Base-by-base conservation (phyloP, 192 early-diverging fungal species). In the Borealophlyctis nickersoniae region DNA sequence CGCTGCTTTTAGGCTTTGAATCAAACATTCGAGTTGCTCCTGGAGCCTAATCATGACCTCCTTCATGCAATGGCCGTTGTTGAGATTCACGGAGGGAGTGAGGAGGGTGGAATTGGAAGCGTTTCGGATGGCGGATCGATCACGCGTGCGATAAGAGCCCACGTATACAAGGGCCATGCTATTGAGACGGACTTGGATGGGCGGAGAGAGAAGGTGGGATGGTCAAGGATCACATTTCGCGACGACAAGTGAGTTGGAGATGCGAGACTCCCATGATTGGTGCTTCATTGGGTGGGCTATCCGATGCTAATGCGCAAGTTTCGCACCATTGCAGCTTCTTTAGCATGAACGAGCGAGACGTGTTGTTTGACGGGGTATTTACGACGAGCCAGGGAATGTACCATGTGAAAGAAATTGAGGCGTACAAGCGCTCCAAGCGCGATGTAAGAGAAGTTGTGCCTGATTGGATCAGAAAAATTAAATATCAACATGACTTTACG, bases 351-450 rank as follows among this genome's bases (percentile, higher is more conserved):
- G 35, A 32, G 4, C 31, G 11, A 2, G 27, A 61, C 19, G 35
- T 24, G 13, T 33, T 60, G 23, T 69, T 74, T 67, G 68, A 74
- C 19, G 73, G 73, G 0, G 32, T 35, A 2, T 72, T 74, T 50
- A 52, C 55, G 4, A 49, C 69, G 11, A 4, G n/a, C 19, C 62
- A 57, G 11, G 52, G 49, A 27, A 64, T 74, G 68, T 74, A 65
- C 34, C 75, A 77, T 51, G 54, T 77, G 3, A 58, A 62, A 28
- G 65, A 71, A 11, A 68, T 69, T 50, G 64, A 71, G 13, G 55
- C 36, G 3, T 75, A 75, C 59, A 52, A 56, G 23, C 32, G 51
- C 16, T 35, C 69, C 31, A 59, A 62, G 58, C 69, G 69, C 16
- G 64, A 49, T 9, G 59, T 68, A 63, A 64, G 3, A 13, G 3